A percentile compares a stretch with the other conserved stretches of the same genome.
phyloP scores from a whole-genome alignment of 1,284 basidiomycete genomes.

The Farysia itapuensis region DNA sequence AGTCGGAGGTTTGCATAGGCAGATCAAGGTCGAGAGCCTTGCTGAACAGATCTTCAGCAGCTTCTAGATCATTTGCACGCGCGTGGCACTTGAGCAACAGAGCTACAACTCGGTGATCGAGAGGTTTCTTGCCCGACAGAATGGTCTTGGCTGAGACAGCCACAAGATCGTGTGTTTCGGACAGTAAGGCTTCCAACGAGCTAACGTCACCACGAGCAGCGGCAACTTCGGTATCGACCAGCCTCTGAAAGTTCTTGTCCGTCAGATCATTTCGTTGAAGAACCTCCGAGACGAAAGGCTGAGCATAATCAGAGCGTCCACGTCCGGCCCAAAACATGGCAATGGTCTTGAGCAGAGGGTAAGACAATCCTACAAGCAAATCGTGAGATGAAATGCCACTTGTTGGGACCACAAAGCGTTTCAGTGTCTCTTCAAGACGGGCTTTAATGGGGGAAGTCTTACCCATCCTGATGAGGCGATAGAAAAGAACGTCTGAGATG shows the following conservation, averaged over 20 bases:
- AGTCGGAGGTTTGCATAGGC: conserved; percentile 4
- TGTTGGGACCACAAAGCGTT: no score
- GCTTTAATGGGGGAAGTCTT: no score
- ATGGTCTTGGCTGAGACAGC: conserved; percentile 2
- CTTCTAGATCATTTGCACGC: conserved; percentile 16
- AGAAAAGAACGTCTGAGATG: no score
- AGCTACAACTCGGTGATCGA: conserved; percentile 4
- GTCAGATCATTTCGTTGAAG: neutral
- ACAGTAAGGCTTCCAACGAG: conserved; percentile 4
- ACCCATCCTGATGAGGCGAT: no score
- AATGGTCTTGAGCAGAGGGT: conserved; percentile 5
- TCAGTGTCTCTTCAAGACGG: no score
- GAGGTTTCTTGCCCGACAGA: conserved; percentile 5
- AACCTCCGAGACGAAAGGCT: conserved; percentile 2
- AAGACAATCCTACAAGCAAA: no score
- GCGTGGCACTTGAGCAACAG: conserved; percentile 21
- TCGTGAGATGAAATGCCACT: no score
- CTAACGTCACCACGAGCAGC: conserved; percentile 27
- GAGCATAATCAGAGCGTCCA: conserved; percentile 9
- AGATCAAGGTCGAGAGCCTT: conserved; percentile 15
- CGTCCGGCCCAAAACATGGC: conserved; percentile 15
- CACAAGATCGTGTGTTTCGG: conserved; percentile 11
- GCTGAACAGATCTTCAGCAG: conserved; percentile 14
- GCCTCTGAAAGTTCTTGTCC: conserved; percentile 2
- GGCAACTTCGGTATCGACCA: conserved; percentile 3